Conservation (phyloP, 305 asterid genomes). For the Ajuga reptans region DNA sequence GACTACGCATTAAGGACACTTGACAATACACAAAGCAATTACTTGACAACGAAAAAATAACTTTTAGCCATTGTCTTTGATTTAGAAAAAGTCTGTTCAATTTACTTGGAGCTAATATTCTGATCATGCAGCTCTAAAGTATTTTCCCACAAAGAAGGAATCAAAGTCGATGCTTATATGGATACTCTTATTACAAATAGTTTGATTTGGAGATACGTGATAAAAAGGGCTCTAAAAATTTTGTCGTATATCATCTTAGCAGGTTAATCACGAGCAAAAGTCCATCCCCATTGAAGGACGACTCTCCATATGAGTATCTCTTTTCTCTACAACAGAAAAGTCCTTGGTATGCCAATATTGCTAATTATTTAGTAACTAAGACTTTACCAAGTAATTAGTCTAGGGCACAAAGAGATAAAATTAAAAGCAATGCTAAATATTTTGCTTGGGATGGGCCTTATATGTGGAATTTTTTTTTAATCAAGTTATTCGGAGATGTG, state of each 20-base stretch:
- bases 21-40: not conserved
- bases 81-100: not conserved
- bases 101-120: slow-evolving; percentile 1
- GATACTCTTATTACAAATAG: not conserved
- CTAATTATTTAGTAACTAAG: not conserved
- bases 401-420: too few relatives aligned
- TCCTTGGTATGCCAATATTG: not conserved
- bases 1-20: not conserved
- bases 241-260: not conserved
- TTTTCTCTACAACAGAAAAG: not conserved
- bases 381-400: not conserved
- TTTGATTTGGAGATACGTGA: not conserved
- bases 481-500: too few relatives aligned
- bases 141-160: not conserved
- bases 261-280: not conserved
- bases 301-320: not conserved
- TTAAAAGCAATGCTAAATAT: too few relatives aligned
- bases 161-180: not conserved
- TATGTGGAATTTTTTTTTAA: too few relatives aligned
- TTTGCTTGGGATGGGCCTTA: too few relatives aligned
- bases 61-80: not conserved
- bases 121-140: slow-evolving; percentile 8
- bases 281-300: not conserved
- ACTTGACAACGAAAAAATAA: not conserved
- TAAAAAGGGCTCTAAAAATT: not conserved